Conservation (phyloP, 1,284 basidiomycete species). For the Apiotrichum gamsii region DNA sequence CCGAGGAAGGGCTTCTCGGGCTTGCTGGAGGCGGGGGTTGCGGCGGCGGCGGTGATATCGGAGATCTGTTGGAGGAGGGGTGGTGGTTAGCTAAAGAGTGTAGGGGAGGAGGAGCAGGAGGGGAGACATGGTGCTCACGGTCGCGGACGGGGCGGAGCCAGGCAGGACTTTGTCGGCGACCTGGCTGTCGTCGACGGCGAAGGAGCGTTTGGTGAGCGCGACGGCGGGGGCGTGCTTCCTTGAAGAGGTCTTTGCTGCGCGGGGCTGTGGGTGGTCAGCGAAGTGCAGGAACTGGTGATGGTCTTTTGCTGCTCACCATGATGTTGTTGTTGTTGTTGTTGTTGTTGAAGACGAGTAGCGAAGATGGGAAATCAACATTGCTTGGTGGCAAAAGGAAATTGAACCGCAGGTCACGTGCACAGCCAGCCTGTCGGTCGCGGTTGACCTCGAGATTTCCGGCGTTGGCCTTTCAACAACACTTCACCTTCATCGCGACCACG, state of each 20-base stretch:
- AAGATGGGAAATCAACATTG: neutral
- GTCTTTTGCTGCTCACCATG: slow-evolving; percentile 12
- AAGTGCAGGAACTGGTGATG: too few relatives aligned
- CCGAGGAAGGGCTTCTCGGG: slow-evolving; percentile 11
- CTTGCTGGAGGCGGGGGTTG: slow-evolving; percentile 1
- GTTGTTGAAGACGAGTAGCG: too few relatives aligned
- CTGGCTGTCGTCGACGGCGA: slow-evolving; percentile 9
- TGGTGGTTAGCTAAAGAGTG: too few relatives aligned
- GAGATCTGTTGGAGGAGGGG: too few relatives aligned
- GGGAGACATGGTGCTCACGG: slow-evolving; percentile 4
- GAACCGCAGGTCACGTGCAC: too few relatives aligned
- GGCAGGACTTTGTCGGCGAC: slow-evolving; percentile 17
- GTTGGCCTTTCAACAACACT: too few relatives aligned
- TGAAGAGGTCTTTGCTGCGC: slow-evolving; percentile 18
- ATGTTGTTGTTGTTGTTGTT: neutral
- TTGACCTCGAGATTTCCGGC: too few relatives aligned
- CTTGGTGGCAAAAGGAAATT: slow-evolving; percentile 3
- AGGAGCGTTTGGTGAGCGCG: slow-evolving; percentile 19
- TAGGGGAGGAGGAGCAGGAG: too few relatives aligned
- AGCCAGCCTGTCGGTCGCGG: too few relatives aligned
- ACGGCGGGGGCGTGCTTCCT: slow-evolving; percentile 26
- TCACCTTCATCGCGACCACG: too few relatives aligned
- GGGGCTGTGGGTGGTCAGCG: slow-evolving; percentile 26
- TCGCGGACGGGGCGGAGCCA: slow-evolving; percentile 6
- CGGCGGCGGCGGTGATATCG: slow-evolving; percentile 3